A percentile compares a stretch with the other conserved stretches of the same genome.
These are phyloP conservation scores for Cunninghamia lanceolata DNA, from an alignment of 75 land plant genomes.

Conservation along the genomic window DNA sequence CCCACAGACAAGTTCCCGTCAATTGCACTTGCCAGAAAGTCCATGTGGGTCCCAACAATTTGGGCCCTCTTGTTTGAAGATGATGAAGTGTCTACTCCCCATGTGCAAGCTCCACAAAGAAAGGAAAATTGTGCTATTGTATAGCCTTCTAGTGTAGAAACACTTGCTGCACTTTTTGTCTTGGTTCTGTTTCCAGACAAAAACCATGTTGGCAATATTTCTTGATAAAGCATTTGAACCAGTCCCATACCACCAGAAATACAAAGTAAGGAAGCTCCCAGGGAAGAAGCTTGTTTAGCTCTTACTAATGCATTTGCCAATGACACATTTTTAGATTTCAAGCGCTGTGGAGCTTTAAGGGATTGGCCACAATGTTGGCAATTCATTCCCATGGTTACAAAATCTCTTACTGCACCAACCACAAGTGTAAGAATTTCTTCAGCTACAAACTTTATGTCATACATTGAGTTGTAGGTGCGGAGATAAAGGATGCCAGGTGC, in stretches of 20 bases:
- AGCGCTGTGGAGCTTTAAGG: constrained; percentile 31
- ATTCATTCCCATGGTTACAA: constrained; percentile 29
- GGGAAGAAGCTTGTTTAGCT: constrained; percentile 63
- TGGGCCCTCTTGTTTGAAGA: constrained; percentile 29
- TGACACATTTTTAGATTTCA: constrained; percentile 52
- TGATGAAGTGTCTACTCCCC: constrained; percentile 57
- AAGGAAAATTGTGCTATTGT: constrained; percentile 78
- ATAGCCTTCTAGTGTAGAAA: constrained; percentile 62
- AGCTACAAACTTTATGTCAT: constrained; percentile 64
- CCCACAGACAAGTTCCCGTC: constrained; percentile 78
- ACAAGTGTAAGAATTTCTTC: constrained; percentile 76
- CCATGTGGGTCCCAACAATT: constrained; percentile 63
- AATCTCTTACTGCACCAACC: constrained; percentile 61
- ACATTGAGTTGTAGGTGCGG: constrained; percentile 51
- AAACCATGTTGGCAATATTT: constrained; percentile 90
- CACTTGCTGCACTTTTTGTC: constrained; percentile 35
- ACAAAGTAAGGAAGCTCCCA: constrained; percentile 78
- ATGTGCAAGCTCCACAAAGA: constrained; percentile 71
- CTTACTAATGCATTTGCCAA: constrained; percentile 47
- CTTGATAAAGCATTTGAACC: constrained; percentile 58
- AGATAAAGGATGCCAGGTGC: constrained; percentile 91
- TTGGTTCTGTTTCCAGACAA: constrained; percentile 43
- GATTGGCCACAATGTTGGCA: constrained; percentile 24
- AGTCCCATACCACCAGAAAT: constrained; percentile 67
- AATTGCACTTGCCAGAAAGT: constrained; percentile 73